These are phyloP conservation scores for Sporothrix mexicana DNA, from an alignment of 2,329 filamentous ascomycete genomes.

Conservation along the genomic window DNA sequence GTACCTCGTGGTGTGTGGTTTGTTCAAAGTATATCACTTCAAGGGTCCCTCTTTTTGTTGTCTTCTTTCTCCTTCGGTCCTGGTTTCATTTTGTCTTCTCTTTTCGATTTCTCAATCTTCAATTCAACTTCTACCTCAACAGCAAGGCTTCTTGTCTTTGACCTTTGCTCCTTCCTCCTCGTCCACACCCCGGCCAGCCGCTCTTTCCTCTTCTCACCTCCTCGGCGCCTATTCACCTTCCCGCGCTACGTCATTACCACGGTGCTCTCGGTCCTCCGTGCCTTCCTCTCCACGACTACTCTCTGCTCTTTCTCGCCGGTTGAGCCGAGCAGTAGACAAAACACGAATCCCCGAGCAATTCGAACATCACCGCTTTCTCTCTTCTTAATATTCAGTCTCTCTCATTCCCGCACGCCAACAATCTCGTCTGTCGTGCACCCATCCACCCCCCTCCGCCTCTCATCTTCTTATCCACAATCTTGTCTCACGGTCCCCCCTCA, in stretches of 20 bases:
- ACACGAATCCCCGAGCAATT: background rate
- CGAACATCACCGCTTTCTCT: background rate
- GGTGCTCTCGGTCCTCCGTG: slow-evolving; percentile 6
- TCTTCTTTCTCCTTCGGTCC: background rate
- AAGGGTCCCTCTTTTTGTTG: slow-evolving; percentile 11
- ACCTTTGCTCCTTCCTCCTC: background rate
- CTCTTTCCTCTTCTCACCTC: slow-evolving; percentile 17
- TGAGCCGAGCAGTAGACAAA: slow-evolving; percentile 16
- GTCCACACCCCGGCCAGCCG: background rate
- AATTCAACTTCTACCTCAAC: background rate
- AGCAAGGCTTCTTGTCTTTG: background rate
- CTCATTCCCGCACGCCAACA: background rate
- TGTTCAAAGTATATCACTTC: slow-evolving; percentile 13
- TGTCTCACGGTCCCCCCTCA: slow-evolving; percentile 23
- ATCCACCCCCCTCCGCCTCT: background rate
- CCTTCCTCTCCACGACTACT: background rate
- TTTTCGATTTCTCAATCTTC: background rate
- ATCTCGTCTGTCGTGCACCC: background rate
- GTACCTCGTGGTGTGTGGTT: background rate
- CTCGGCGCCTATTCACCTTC: slow-evolving; percentile 9
- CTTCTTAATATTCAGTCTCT: background rate
- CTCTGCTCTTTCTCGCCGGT: slow-evolving; percentile 15
- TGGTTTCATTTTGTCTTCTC: background rate
- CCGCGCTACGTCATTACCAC: slow-evolving; percentile 16
- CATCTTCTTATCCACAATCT: background rate